Base-by-base conservation (phyloP, 768 basidiomycete genomes). In the Pleurotus djamor region DNA sequence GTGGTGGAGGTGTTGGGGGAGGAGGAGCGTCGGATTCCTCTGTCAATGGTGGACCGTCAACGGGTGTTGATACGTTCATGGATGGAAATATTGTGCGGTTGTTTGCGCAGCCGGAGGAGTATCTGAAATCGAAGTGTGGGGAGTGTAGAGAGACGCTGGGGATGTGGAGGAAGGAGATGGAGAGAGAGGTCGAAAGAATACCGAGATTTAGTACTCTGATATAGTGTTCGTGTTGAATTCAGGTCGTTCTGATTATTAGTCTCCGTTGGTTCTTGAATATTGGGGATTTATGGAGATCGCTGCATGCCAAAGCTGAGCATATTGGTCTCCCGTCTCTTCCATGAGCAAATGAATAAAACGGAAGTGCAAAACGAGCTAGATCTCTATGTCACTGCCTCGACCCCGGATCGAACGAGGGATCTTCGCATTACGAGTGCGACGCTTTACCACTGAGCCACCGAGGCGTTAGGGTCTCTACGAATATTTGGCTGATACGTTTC, bases 381-480 rank as follows among this genome's bases (percentile, higher is more conserved):
- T n/a, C n/a, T n/a, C n/a, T n/a, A n/a, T n/a, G n/a, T n/a, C n/a
- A n/a, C n/a, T n/a, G 54, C 54, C 54, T 55, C 54, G 54, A 55
- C 54, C 54, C 54, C 54, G 54, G 54, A 55, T 55, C 54, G 54
- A 55, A 55, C 54, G 54, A 55, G 54, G 54, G 54, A 55, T 55
- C 54, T 55, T 55, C 54, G 54, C 54, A 55, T 55, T 55, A 55
- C 54, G 54, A 55, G 54, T 55, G 54, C 54, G 54, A 55, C 54
- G 54, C 54, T 55, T 55, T 55, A 55, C 54, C 54, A 55, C 54
- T 55, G 54, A 55, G 54, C 54, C 54, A 55, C 54, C 54, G 54
- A 55, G 54, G 54, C 52, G 21, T 13, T 52, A 5, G 4, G 8
- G 1, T 34, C 12, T 1, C 4, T n/a, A n/a, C n/a, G n/a, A n/a